Evolutionary conservation across 23 red algal genomes (phyloP).

Genomic region (Gracilaria caudata): DNA sequence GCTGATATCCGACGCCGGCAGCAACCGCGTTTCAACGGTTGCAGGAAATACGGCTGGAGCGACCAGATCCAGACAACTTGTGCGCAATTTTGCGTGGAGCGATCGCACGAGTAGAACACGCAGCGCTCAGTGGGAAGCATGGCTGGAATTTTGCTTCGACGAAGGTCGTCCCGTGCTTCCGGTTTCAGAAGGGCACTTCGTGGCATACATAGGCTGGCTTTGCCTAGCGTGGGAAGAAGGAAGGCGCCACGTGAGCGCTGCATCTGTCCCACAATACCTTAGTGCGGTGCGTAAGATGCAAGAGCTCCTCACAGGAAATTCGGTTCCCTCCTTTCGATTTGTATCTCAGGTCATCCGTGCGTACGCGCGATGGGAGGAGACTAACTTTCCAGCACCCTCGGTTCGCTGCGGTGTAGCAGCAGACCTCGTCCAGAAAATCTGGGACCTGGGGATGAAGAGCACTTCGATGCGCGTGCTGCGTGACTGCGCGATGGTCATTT

Average conservation of each 20-base stretch:
- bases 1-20: neutral
- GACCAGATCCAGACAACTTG: neutral
- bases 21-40: neutral
- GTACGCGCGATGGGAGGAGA: neutral
- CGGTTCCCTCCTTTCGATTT: slow-evolving; percentile 3
- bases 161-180: neutral
- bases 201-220: slow-evolving; percentile 15
- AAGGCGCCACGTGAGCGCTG: neutral
- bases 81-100: neutral
- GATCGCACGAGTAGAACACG: neutral
- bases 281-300: neutral
- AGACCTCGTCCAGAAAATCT: neutral
- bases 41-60: neutral
- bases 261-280: slow-evolving; percentile 15
- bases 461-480: neutral
- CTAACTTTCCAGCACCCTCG: neutral
- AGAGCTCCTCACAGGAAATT: neutral
- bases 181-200: slow-evolving; percentile 6
- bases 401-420: slow-evolving; percentile 1
- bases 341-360: neutral
- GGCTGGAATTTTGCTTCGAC: neutral
- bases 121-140: slow-evolving; percentile 10
- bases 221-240: neutral
- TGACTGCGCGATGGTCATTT: neutral
- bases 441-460: neutral